phyloP scores from a whole-genome alignment of 164 flowering plant species.

The Umbellularia californica region DNA sequence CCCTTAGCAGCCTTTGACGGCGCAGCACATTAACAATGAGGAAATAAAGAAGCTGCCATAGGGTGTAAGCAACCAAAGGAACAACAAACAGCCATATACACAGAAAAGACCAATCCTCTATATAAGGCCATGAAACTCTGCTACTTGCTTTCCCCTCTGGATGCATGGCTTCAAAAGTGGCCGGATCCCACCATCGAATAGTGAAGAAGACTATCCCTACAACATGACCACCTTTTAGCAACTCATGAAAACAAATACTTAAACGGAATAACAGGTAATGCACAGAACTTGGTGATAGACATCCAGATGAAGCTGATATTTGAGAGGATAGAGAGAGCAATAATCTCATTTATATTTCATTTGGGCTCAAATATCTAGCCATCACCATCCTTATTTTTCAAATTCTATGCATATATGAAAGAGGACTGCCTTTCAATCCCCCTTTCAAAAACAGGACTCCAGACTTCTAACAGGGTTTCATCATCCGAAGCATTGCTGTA shows the following conservation, averaged over 20 bases:
- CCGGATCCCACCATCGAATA: conserved; percentile 96
- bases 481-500: too few species aligned
- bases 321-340: too few species aligned
- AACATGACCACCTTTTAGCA: conserved; percentile 4
- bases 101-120: conserved; percentile 60
- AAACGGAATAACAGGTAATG: not conserved
- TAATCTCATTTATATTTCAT: too few species aligned
- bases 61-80: conserved; percentile 70
- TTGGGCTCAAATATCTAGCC: too few species aligned
- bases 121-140: conserved; percentile 89
- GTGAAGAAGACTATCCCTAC: conserved; percentile 90
- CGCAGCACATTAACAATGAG: conserved; percentile 92
- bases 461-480: too few species aligned
- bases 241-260: not conserved
- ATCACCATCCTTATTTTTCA: too few species aligned
- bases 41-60: conserved; percentile 91
- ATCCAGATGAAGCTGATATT: too few species aligned
- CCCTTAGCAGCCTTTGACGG: conserved; percentile 80
- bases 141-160: conserved; percentile 55
- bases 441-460: too few species aligned
- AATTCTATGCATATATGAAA: too few species aligned
- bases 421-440: too few species aligned
- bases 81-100: conserved; percentile 90
- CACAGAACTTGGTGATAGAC: too few species aligned
- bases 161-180: conserved; percentile 80